Evolutionary conservation across 768 basidiomycete genomes (phyloP), one percentile per base, ranked within the genome.

Genomic region (Russula earlei): DNA sequence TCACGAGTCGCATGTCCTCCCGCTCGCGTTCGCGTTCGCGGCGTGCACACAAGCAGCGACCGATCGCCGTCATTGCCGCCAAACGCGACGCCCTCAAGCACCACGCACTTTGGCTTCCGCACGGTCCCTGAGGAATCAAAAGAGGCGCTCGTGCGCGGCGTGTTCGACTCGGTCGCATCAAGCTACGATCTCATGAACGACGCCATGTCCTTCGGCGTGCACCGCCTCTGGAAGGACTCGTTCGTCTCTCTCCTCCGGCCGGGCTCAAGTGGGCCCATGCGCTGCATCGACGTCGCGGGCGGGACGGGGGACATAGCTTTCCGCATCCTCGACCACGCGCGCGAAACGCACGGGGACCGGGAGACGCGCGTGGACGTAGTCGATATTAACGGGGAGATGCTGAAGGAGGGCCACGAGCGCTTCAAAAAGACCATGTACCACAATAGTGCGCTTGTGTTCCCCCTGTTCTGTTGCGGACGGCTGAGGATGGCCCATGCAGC

Each of bases 161-260:
- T 99, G 49, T 99, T 99, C 72, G 84, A 90, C 66, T 95, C 91
- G 7, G 96, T 99, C 55, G 93, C 96, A 41, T 86, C 90, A 34
- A 86, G 80, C 43, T 99, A 99, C 72, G 96, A 98, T 70, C 70
- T 97, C 40, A 96, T 99, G 95, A 99, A 99, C 75, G 96, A 98
- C 67, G 91, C 93, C n/a, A 89, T 93, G 70, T 98, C 96, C 3
- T 72, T 98, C 59, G 96, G 96, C 34, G 85, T 98, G 10, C 96
- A 98, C 67, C 80, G 96, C 52, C 74, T 99, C 22, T 99, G 96
- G 96, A 99, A 98, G 71, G 93, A 98, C 69, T 76, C 83, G 17
- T 89, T 90, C 66, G 84, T 97, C 25, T 78, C 82, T 1, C 71
- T 76, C 0, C 70, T 97, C 58, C 78, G 80, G 61, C 93, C 90